Evolutionary conservation across 768 basidiomycete genomes (phyloP), one percentile per base, ranked within the genome.

Genomic region (Suillus decipiens): DNA sequence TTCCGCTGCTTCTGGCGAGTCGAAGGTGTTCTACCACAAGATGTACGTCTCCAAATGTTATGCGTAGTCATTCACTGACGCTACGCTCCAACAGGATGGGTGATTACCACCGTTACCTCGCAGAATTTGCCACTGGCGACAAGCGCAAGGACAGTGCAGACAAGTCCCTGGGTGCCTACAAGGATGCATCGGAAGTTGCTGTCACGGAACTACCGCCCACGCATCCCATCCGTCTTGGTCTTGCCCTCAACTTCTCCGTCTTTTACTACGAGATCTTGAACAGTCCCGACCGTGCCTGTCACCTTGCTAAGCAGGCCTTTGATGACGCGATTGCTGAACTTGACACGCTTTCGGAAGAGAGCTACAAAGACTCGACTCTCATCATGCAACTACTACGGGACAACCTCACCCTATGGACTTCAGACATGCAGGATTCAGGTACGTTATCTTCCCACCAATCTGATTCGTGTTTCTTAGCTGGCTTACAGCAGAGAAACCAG

Each of bases 221-320:
- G 75, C 96, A 97, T 81, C 96, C 95, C 67, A 98, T 98, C 80
- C 95, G 96, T 73, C 93, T 99, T 67, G 96, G 96, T 79, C 92
- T 99, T 61, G 96, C 96, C 53, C 86, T 99, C 74, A 99, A 99
- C 87, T 98, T 98, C 88, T 97, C 95, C 60, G 96, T 99, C 57
- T 98, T 99, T 86, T 98, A 98, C 87, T 97, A 97, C 82, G 96
- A 98, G 80, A 97, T 98, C 77, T 89, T 97, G 78, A 97, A 97
- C 88, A 92, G 91, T 79, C 95, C 96, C 69, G 96, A 97, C 80
- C 93, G 95, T 78, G 96, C 96, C 59, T 97, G 96, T 84, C 93
- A 96, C 75, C 91, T 98, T 69, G 96, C 96, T 77, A 99, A 99
- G 84, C 95, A 97, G 79, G 96, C 96, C 9, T 99, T 99, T 78